phyloP scores from a whole-genome alignment of 352 stramenopile species.

The Phytophthora brassicae region DNA sequence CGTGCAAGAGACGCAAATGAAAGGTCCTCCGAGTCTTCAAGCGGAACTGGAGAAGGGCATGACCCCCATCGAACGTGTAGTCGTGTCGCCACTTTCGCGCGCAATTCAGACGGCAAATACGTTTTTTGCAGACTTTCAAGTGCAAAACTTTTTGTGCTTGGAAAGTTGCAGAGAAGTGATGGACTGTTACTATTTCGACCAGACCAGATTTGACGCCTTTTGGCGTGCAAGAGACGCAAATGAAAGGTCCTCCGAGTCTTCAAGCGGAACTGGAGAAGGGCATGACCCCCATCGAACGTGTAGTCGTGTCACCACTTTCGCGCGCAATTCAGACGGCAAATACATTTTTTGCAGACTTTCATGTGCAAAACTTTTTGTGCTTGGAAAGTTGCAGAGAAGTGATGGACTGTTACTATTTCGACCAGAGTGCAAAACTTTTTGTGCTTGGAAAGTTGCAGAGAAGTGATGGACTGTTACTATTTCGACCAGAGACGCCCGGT shows the following conservation, averaged over 20 bases:
- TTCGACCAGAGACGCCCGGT: background rate
- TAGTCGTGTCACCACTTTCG: slow-evolving; percentile 71
- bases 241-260: slow-evolving; percentile 40
- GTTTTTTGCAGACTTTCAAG: background rate
- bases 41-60: background rate
- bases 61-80: background rate
- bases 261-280: background rate
- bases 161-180: background rate
- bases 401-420: slow-evolving; percentile 45
- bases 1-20: background rate
- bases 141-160: background rate
- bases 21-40: background rate
- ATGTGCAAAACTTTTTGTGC: slow-evolving; percentile 40
- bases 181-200: background rate
- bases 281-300: slow-evolving; percentile 61
- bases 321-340: slow-evolving; percentile 71
- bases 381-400: slow-evolving; percentile 72
- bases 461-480: slow-evolving; percentile 59
- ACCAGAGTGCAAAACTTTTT: slow-evolving; percentile 31
- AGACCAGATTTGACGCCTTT: slow-evolving; percentile 36
- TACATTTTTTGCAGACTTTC: slow-evolving; percentile 47
- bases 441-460: slow-evolving; percentile 63
- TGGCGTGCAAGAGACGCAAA: slow-evolving; percentile 49
- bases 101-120: background rate
- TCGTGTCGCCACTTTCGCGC: background rate